Evolutionary conservation across 345 rosid species (phyloP), one percentile per base, ranked within the genome.

Genomic region (Rhodomyrtus tomentosa): DNA sequence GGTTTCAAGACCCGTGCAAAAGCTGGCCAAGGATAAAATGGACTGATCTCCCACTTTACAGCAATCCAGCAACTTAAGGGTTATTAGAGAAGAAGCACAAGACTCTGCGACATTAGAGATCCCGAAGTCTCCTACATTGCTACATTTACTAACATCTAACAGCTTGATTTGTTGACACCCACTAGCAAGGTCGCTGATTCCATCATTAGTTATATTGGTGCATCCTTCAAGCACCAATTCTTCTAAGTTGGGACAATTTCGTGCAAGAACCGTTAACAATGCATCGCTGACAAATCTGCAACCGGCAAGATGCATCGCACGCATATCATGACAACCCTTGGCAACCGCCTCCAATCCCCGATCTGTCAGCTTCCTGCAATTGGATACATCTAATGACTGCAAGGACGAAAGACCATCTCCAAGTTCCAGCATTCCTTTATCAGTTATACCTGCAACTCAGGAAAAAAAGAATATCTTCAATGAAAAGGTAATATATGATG

Each of bases 121-220:
- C 80, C 98, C 98, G 24, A 54, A 50, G 52, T 94, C 95, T 62
- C 98, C 98, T 22, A 97, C 87, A 83, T 90, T 90, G 89, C 89
- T 93, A 90, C 99, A 96, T 88, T 95, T 95, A 86, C 92, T 94
- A 52, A 97, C 84, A 83, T 97, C 99, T 83, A 97, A 89, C 85
- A 83, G 85, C 27, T 85, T 90, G 45, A 97, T 94, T 82, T 82
- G 90, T 52, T 80, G 91, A 81, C 99, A 97, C 9, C 98, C 95
- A 52, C 86, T 86, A 25, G 94, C 98, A 82, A 95, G 95, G 87
- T 90, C 90, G 50, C 86, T 82, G 21, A 97, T 90, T 54, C 99
- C 99, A 38, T 85, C 74, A 87, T 94, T 98, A 81, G 93, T 91
- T 81, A 94, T 88, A 42, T 89, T 92, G 82, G 87, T 79, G 91